These are phyloP conservation scores for Adansonia digitata DNA, from an alignment of 345 rosid genomes.

Conservation along the genomic window DNA sequence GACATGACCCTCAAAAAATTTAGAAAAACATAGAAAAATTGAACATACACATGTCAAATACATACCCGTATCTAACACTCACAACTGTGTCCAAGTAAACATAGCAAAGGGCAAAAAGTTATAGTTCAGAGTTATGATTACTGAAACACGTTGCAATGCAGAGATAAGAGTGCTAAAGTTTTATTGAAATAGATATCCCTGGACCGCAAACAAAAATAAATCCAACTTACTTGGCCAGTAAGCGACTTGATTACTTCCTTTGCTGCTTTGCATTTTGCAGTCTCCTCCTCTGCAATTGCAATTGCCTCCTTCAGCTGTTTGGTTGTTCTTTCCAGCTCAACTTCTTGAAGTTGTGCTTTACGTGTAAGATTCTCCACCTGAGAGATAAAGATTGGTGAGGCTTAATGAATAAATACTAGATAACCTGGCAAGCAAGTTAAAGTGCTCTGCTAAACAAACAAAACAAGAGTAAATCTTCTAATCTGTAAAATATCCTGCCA, in stretches of 20 bases:
- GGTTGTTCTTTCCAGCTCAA: slow-evolving; percentile 82
- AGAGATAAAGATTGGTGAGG: slow-evolving; percentile 22
- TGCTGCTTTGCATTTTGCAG: slow-evolving; percentile 93
- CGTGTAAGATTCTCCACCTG: slow-evolving; percentile 87
- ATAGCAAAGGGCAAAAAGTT: not conserved
- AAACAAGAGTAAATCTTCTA: not conserved
- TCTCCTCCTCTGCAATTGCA: slow-evolving; percentile 81
- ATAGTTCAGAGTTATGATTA: not conserved
- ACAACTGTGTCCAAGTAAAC: too few species aligned
- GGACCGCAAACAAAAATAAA: not conserved
- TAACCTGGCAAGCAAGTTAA: slow-evolving; percentile 3
- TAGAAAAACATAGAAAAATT: too few species aligned
- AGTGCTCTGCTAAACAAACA: not conserved
- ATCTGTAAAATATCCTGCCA: not conserved
- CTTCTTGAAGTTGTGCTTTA: slow-evolving; percentile 80
- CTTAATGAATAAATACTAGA: slow-evolving; percentile 5
- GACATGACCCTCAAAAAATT: too few species aligned
- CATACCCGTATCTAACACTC: too few species aligned
- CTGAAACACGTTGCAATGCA: not conserved
- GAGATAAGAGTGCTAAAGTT: not conserved
- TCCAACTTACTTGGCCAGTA: slow-evolving; percentile 79
- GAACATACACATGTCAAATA: too few species aligned
- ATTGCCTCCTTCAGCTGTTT: slow-evolving; percentile 86
- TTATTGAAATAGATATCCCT: not conserved
- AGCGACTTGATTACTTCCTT: slow-evolving; percentile 98